Percentiles rank a stretch among this genome's conserved stretches.
Conservation (phyloP, 345 rosid species). For the Populus alba region DNA sequence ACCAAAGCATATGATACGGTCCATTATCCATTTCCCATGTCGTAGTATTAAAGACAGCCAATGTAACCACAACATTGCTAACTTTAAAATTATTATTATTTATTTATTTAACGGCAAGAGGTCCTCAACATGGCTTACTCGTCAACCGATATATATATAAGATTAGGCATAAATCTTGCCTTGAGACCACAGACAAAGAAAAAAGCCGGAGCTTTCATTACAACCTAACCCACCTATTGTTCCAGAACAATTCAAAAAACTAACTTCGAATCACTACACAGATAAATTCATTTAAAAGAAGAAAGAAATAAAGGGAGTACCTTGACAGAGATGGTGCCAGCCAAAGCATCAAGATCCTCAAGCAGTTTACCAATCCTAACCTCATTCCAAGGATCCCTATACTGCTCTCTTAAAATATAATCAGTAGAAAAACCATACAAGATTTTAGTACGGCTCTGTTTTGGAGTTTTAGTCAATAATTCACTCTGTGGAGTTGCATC, state of each 20-base stretch:
- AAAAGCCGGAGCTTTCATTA: not conserved
- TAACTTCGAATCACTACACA: slow-evolving; percentile 8
- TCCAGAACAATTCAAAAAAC: not conserved
- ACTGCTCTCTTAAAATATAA: slow-evolving; percentile 68
- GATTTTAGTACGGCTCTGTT: slow-evolving; percentile 66
- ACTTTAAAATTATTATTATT: not conserved
- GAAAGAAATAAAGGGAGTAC: slow-evolving; percentile 20
- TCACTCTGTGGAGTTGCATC: slow-evolving; percentile 85
- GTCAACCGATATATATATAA: too few species aligned
- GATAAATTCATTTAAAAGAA: not conserved
- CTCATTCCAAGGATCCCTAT: slow-evolving; percentile 91
- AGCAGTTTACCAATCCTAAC: slow-evolving; percentile 81
- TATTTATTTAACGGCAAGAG: too few species aligned
- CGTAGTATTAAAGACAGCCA: not conserved
- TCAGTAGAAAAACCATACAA: slow-evolving; percentile 66
- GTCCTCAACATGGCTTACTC: too few species aligned
- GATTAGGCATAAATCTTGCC: not conserved
- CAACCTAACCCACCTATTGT: not conserved
- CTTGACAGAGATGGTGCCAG: slow-evolving; percentile 89
- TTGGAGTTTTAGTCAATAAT: slow-evolving; percentile 54
- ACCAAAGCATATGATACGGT: not conserved
- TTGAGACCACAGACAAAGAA: not conserved
- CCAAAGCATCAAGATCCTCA: slow-evolving; percentile 90
- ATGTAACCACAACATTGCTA: not conserved
- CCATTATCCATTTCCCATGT: not conserved